Base-by-base conservation (phyloP, 1,284 basidiomycete species). In the Cryptococcus sp. region DNA sequence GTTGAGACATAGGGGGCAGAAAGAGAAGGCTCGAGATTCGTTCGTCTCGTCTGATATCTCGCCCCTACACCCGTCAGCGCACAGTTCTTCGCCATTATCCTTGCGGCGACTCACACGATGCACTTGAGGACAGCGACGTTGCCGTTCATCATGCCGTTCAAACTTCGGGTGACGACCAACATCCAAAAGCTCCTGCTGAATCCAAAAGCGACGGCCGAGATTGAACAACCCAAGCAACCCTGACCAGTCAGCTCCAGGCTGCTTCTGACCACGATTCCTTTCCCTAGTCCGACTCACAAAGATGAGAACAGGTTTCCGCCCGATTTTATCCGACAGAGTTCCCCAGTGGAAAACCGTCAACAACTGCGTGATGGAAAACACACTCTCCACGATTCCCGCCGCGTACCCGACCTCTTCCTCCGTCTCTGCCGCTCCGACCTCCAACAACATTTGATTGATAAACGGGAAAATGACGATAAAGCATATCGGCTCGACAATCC, bases 271-370 rank as follows among this genome's bases (percentile, higher is more conserved):
- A n/a, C n/a, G n/a, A n/a, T n/a, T n/a, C n/a, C n/a, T n/a, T n/a
- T n/a, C n/a, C n/a, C n/a, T n/a, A n/a, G n/a, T n/a, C n/a, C n/a
- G n/a, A 60, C 63, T 47, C 26, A 62, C 61, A n/a, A 65, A 56
- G 24, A 68, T 50, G 10, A 68, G 46, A 0, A 68, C 62, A 1
- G 66, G 66, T 44, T 68, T 68, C 23, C 66, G 46, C 1, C 66
- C 66, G 18, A 61, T 61, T 19, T 56, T 33, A 45, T 68, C 66
- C 31, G 57, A 60, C 23, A 63, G 41, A 22, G 52, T 37, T 6
- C 66, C 66, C 66, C 65, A 68, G 43, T 63, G 59, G 45, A 65
- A 68, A 23, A 68, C 60, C 1, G 66, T 68, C n/a, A 58, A 40
- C 6, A 68, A 53, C 42, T 68, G 61, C 1, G 62, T 54, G 16